Evolutionary conservation across 192 early-diverging fungal genomes (phyloP).

Genomic region (Spizellomyces punctatus): DNA sequence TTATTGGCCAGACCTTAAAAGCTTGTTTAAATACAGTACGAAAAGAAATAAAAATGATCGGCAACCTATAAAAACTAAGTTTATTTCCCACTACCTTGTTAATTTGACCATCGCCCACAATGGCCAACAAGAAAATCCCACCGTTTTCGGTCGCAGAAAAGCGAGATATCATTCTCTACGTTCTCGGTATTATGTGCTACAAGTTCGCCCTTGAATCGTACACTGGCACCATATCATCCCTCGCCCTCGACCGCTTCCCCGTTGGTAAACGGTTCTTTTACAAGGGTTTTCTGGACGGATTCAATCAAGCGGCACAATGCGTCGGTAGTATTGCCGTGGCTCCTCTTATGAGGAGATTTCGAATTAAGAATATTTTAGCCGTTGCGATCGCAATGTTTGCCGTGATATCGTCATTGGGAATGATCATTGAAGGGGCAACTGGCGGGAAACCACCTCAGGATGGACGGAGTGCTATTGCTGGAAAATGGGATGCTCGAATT

Average conservation of each 20-base stretch:
- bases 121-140: not conserved
- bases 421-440: conserved; percentile 56
- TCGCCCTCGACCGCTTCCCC: conserved; percentile 36
- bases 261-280: conserved; percentile 27
- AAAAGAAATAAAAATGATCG: not conserved
- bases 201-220: conserved; percentile 57
- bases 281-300: conserved; percentile 38
- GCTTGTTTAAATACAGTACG: not conserved
- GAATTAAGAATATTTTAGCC: conserved; percentile 44
- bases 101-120: not conserved
- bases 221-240: conserved; percentile 35
- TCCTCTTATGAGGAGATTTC: conserved; percentile 52
- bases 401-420: conserved; percentile 45
- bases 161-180: conserved; percentile 52
- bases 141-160: conserved; percentile 35
- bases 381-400: conserved; percentile 47
- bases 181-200: conserved; percentile 62
- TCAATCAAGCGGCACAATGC: conserved; percentile 57
- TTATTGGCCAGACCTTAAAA: not conserved
- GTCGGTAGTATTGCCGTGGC: conserved; percentile 55
- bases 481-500: conserved; percentile 40
- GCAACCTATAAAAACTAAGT: not conserved
- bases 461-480: conserved; percentile 23
- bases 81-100: not conserved
- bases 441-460: conserved; percentile 41